Conservation (phyloP, 75 land plant genomes). For the Gnetum montanum region DNA sequence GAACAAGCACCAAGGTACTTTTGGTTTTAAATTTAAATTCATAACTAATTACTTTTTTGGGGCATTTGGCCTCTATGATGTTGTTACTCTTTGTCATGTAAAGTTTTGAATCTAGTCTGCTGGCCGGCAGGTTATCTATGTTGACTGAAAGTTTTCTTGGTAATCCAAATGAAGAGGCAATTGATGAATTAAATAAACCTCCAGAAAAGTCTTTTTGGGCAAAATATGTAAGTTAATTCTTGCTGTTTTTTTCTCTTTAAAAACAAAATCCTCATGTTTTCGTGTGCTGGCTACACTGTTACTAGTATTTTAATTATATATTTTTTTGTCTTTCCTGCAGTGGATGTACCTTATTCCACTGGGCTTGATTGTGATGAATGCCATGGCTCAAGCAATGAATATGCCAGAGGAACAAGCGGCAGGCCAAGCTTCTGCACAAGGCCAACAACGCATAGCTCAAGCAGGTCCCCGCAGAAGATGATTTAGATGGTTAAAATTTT, state of each 20-base stretch:
- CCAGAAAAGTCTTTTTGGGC: constrained; percentile 94
- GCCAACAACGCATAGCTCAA: constrained; percentile 14
- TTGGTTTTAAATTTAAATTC: background rate
- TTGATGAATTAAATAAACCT: constrained; percentile 37
- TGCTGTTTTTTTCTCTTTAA: background rate
- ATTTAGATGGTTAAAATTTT: too few relatives aligned
- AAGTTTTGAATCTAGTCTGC: constrained; percentile 1
- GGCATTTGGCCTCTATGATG: background rate
- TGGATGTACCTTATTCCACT: constrained; percentile 97
- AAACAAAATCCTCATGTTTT: background rate
- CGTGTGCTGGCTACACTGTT: background rate
- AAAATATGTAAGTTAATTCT: constrained; percentile 73
- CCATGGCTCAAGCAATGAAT: constrained; percentile 74
- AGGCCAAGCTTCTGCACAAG: constrained; percentile 21
- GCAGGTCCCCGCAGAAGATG: constrained; percentile 49
- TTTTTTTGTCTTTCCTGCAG: constrained; percentile 43
- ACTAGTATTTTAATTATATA: background rate
- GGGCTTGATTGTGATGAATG: constrained; percentile 87
- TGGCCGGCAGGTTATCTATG: constrained; percentile 36
- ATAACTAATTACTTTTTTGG: too few relatives aligned
- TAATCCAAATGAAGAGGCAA: constrained; percentile 33
- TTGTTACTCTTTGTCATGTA: too few relatives aligned
- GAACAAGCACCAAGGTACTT: constrained; percentile 70
- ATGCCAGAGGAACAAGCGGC: constrained; percentile 62
- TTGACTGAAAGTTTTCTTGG: constrained; percentile 36